Evolutionary conservation across 202 grass and related monocot genomes (phyloP), one percentile per base, ranked within the genome.

Genomic region (Zoysia matrella): DNA sequence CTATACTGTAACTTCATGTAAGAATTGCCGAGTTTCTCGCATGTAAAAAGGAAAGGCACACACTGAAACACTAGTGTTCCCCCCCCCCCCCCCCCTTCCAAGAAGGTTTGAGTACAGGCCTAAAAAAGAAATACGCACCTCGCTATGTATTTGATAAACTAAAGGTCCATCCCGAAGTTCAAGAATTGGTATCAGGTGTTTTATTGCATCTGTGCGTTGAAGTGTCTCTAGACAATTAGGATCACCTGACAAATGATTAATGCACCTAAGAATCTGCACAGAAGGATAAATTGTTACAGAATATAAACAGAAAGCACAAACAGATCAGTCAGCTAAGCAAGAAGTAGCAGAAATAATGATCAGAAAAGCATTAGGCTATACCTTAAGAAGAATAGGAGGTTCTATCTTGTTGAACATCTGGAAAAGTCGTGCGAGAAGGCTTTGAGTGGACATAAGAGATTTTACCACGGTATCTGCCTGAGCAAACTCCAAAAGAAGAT

Each of bases 341-440:
- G 54, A 80, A 13, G 6, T 56, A 77, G 54, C 61, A 84, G 16
- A 81, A 72, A 65, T 54, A 81, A 46, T 48, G 14, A 43, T 12
- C 69, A 67, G 9, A 76, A 75, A 86, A 39, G 64, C 8, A 67
- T 85, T 55, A 57, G 84, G 49, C 64, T 64, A 83, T 58, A 99
- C 96, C 92, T 99, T 99, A 45, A 99, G 86, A 80, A 99, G 89
- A 76, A 99, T 95, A 81, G 87, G 93, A 74, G 89, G 89, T 65
- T 95, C 96, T 80, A 99, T 99, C 83, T 92, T 99, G 80, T 93
- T 96, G 86, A 96, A 99, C 96, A 99, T 99, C 87, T 99, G 96
- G 76, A 99, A 95, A 81, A 99, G 89, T 12, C 93, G 87, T 82
- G 86, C 51, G 73, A 96, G 88, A 67, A 99, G 88, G 71, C 93